Percentiles rank a stretch among this genome's conserved stretches.
These are phyloP conservation scores for Gardenia jasminoides DNA, from an alignment of 257 asterid species.

Conservation along the genomic window DNA sequence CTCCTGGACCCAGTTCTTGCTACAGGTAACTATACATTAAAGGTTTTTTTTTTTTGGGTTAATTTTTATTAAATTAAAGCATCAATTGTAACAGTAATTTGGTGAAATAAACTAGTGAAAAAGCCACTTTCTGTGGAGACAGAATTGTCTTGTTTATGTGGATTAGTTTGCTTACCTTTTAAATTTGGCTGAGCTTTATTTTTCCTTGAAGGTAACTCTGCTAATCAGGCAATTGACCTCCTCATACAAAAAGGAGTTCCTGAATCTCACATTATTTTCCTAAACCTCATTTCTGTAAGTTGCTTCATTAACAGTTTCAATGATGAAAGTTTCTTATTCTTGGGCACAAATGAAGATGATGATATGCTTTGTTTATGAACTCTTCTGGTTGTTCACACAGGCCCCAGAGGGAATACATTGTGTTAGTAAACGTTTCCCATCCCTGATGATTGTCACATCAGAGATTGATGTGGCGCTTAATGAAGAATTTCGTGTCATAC, in stretches of 20 bases:
- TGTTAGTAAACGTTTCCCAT: constrained; percentile 85
- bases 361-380: neutral
- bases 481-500: constrained; percentile 70
- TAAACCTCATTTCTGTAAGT: constrained; percentile 97
- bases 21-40: constrained; percentile 54
- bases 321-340: neutral
- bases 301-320: neutral
- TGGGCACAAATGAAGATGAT: neutral
- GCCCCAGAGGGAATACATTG: constrained; percentile 97
- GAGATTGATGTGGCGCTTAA: constrained; percentile 78
- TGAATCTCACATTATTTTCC: constrained; percentile 90
- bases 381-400: constrained; percentile 24
- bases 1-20: constrained; percentile 99
- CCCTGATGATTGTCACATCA: constrained; percentile 83
- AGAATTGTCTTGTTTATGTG: neutral
- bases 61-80: too few relatives aligned
- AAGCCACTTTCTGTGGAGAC: neutral
- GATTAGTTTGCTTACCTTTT: neutral
- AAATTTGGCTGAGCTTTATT: neutral
- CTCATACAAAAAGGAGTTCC: constrained; percentile 98
- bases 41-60: neutral
- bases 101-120: neutral
- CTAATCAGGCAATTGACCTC: constrained; percentile 94
- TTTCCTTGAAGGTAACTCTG: constrained; percentile 77
- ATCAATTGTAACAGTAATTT: neutral